phyloP scores from a whole-genome alignment of 495 filamentous ascomycete genomes.

The Friedmanniomyces simplex region DNA sequence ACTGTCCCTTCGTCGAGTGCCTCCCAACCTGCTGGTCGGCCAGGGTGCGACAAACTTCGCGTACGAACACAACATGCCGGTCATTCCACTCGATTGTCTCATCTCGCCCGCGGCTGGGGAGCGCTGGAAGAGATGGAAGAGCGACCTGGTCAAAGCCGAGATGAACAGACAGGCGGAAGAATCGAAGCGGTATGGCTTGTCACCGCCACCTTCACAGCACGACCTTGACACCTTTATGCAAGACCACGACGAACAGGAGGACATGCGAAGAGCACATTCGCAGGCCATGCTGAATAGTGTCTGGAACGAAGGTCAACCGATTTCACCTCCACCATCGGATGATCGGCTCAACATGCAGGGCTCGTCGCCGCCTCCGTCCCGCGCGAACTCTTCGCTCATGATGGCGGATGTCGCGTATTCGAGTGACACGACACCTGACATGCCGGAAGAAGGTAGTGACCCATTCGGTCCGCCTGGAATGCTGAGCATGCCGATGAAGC shows the following conservation, averaged over 20 bases:
- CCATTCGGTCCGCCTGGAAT: constrained; percentile 23
- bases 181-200: constrained; percentile 37
- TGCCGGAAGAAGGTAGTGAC: constrained; percentile 15
- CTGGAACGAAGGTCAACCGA: constrained; percentile 20
- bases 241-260: constrained; percentile 20
- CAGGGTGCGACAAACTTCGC: constrained; percentile 79
- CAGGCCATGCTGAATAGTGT: constrained; percentile 21
- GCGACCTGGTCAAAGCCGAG: constrained; percentile 56
- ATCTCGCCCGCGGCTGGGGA: constrained; percentile 63
- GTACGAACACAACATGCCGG: constrained; percentile 57
- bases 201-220: constrained; percentile 51
- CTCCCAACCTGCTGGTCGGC: constrained; percentile 83
- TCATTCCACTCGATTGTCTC: constrained; percentile 59
- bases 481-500: constrained; percentile 22
- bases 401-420: neutral
- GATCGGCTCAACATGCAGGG: neutral
- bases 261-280: constrained; percentile 22
- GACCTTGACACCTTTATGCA: constrained; percentile 42
- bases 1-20: constrained; percentile 73
- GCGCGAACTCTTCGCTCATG: constrained; percentile 1
- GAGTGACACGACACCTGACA: neutral
- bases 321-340: constrained; percentile 21
- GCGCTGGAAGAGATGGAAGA: constrained; percentile 64
- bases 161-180: constrained; percentile 19
- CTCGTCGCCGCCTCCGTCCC: constrained; percentile 10